Conservation (phyloP, 495 filamentous ascomycete species). For the Penicillium subrubescens region DNA sequence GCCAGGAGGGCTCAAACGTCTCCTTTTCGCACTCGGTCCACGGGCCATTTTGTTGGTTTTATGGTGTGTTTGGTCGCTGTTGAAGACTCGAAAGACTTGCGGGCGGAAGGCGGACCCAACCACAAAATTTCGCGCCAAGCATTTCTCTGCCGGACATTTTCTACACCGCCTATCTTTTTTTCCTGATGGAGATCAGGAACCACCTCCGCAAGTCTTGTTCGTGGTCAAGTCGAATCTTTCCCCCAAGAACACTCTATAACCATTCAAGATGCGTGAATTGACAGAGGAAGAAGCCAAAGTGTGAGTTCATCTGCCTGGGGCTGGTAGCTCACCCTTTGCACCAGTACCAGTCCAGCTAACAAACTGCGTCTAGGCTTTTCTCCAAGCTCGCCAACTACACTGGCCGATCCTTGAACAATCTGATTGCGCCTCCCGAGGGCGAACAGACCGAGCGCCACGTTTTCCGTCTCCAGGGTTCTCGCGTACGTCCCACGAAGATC, state of each 20-base stretch:
- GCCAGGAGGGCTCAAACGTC: constrained; percentile 55
- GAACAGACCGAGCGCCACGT: constrained; percentile 68
- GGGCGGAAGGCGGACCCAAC: constrained; percentile 21
- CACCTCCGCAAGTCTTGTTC: background rate
- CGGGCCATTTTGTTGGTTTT: constrained; percentile 45
- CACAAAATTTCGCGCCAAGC: constrained; percentile 12
- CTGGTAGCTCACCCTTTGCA: background rate
- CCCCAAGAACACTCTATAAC: background rate
- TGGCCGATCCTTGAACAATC: constrained; percentile 72
- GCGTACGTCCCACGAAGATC: constrained; percentile 48
- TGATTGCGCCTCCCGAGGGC: constrained; percentile 74
- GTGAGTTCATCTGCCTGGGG: constrained; percentile 23
- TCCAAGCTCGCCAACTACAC: constrained; percentile 84
- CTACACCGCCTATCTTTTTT: constrained; percentile 2
- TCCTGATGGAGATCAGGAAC: constrained; percentile 1
- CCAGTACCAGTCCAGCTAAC: background rate
- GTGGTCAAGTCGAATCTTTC: background rate
- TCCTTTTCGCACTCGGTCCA: constrained; percentile 53
- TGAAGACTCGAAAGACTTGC: constrained; percentile 29
- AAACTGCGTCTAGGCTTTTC: constrained; percentile 54
- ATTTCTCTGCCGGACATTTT: constrained; percentile 22
- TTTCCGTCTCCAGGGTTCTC: constrained; percentile 76
- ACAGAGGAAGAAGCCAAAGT: constrained; percentile 61
- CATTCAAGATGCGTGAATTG: constrained; percentile 67
- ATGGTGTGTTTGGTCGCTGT: constrained; percentile 14